phyloP scores from a whole-genome alignment of 192 early-diverging fungal genomes.

The Dimargaris xerosporica region DNA sequence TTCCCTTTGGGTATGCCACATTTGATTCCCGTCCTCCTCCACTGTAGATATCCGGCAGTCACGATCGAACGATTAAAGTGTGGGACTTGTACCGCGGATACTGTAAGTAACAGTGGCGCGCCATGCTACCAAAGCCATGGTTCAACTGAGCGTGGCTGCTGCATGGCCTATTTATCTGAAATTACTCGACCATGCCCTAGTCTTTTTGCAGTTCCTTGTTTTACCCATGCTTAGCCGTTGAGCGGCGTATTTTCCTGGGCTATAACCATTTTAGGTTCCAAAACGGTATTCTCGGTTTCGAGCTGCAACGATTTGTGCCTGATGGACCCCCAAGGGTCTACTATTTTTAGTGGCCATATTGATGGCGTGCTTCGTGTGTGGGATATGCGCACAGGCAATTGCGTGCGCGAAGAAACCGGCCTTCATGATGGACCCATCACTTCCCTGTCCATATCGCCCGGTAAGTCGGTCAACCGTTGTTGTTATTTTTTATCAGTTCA shows the following conservation, averaged over 20 bases:
- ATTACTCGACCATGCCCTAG: too few relatives aligned
- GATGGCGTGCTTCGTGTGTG: slow-evolving; percentile 87
- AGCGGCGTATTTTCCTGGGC: too few relatives aligned
- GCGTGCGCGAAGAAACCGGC: slow-evolving; percentile 68
- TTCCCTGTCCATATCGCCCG: slow-evolving; percentile 53
- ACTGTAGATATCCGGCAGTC: slow-evolving; percentile 66
- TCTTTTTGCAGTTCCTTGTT: too few relatives aligned
- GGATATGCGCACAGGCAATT: slow-evolving; percentile 70
- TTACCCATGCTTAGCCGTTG: too few relatives aligned
- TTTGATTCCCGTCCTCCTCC: too few relatives aligned
- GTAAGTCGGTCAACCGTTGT: slow-evolving; percentile 23
- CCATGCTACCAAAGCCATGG: too few relatives aligned
- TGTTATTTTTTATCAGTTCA: too few relatives aligned
- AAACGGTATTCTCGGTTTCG: slow-evolving; percentile 85
- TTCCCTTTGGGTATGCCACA: too few relatives aligned
- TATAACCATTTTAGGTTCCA: slow-evolving; percentile 31
- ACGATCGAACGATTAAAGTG: slow-evolving; percentile 89
- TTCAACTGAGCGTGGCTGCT: too few relatives aligned
- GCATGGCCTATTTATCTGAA: too few relatives aligned
- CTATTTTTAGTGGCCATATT: slow-evolving; percentile 82
- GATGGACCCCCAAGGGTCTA: slow-evolving; percentile 57
- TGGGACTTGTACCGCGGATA: slow-evolving; percentile 88
- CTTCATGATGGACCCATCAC: slow-evolving; percentile 84
- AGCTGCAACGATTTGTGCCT: slow-evolving; percentile 85
- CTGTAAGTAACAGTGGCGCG: slow-evolving; percentile 33